Conservation (phyloP, 768 basidiomycete species). For the Leucosporidium creatinivorum region DNA sequence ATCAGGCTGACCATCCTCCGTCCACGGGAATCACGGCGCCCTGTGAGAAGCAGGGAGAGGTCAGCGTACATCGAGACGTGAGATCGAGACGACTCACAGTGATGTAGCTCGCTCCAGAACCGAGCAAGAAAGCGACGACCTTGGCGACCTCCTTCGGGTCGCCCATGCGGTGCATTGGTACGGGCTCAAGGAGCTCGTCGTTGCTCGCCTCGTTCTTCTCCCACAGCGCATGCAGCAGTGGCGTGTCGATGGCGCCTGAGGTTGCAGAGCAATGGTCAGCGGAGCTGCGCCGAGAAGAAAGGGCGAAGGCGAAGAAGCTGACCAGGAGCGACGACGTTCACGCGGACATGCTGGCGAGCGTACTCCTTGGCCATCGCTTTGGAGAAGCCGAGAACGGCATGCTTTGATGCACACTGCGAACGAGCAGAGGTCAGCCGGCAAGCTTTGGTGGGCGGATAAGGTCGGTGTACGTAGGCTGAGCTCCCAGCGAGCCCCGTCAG, state of each 20-base stretch:
- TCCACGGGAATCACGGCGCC: conserved; percentile 29
- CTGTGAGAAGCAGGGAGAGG: not conserved
- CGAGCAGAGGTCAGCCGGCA: not conserved
- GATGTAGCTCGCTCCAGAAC: conserved; percentile 14
- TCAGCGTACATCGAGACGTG: not conserved
- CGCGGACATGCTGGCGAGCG: not conserved
- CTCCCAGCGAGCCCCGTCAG: conserved; percentile 4
- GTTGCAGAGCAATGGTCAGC: not conserved
- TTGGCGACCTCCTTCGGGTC: conserved; percentile 25
- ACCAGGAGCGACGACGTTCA: conserved; percentile 31
- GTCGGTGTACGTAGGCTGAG: conserved; percentile 10
- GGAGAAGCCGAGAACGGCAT: conserved; percentile 27
- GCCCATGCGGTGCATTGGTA: conserved; percentile 22
- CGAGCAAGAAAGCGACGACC: conserved; percentile 26
- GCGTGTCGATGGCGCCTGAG: conserved; percentile 29
- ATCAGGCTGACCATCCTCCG: conserved; percentile 3
- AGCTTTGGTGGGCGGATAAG: too few species aligned
- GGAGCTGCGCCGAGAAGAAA: not conserved
- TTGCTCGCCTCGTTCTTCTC: conserved; percentile 1
- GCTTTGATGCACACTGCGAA: conserved; percentile 26
- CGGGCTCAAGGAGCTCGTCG: conserved; percentile 4
- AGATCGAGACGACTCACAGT: conserved; percentile 7
- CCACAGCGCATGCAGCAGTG: not conserved
- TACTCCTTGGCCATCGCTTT: conserved; percentile 22
- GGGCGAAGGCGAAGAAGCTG: not conserved